These are phyloP conservation scores for Sambucus nigra DNA, from an alignment of 129 eudicot genomes.

Conservation along the genomic window DNA sequence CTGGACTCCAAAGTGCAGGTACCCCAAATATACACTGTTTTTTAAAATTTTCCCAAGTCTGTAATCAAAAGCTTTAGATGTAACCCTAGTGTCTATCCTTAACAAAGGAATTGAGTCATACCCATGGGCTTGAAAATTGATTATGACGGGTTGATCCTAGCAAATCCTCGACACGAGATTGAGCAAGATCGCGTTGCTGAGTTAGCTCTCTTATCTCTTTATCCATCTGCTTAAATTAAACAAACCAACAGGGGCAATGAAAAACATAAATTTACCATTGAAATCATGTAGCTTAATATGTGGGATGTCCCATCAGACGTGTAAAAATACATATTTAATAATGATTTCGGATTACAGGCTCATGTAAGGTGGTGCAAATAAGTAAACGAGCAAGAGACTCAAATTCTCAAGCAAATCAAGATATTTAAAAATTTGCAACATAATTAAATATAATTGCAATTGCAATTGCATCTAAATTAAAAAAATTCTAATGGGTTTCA, in stretches of 20 bases:
- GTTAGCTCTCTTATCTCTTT: constrained; percentile 59
- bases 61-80: too few species aligned
- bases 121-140: constrained; percentile 36
- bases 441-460: too few species aligned
- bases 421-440: too few species aligned
- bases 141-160: constrained; percentile 27
- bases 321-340: too few species aligned
- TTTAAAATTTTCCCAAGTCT: too few species aligned
- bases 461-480: not conserved
- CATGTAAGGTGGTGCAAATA: not conserved
- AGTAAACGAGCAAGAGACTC: too few species aligned
- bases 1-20: too few species aligned
- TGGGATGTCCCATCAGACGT: not conserved
- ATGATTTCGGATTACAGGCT: too few species aligned
- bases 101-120: too few species aligned
- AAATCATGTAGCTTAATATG: not conserved
- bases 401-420: too few species aligned
- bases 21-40: too few species aligned
- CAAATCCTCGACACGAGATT: constrained; percentile 45
- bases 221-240: constrained; percentile 41
- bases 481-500: not conserved
- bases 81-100: too few species aligned
- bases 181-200: constrained; percentile 70
- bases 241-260: not conserved
- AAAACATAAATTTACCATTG: not conserved